Evolutionary conservation across 2,329 filamentous ascomycete species (phyloP).

Genomic region (Cercospora sp.): DNA sequence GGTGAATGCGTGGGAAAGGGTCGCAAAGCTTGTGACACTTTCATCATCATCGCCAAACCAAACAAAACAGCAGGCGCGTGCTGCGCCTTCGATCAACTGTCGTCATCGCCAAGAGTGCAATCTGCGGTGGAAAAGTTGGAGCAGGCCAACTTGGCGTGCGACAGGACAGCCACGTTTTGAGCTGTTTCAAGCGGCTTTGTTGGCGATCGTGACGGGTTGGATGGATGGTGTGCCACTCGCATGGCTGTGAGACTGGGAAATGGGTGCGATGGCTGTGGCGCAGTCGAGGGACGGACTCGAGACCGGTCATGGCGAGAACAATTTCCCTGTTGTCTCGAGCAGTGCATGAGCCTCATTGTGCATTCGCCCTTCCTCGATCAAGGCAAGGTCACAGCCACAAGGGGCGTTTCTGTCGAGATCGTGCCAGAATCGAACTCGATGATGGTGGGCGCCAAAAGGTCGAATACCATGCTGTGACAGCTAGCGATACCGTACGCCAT

Average conservation of each 20-base stretch:
- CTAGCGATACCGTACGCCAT: not conserved
- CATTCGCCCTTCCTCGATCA: not conserved
- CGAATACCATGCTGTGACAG: not conserved
- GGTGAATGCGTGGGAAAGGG: not conserved
- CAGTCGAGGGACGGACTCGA: not conserved
- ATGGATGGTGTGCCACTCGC: not conserved
- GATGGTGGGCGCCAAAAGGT: not conserved
- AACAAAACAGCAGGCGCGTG: not conserved
- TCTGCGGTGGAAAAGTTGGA: not conserved
- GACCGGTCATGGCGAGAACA: not conserved
- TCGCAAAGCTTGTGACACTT: not conserved
- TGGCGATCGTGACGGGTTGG: not conserved
- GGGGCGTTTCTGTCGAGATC: not conserved
- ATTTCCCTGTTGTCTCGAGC: not conserved
- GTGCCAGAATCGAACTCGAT: not conserved
- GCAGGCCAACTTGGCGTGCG: not conserved
- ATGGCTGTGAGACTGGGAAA: not conserved
- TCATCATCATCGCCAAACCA: not conserved
- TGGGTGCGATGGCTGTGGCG: not conserved
- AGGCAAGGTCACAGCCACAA: not conserved
- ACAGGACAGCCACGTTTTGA: not conserved
- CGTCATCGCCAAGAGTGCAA: conserved; percentile 1
- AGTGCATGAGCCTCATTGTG: not conserved
- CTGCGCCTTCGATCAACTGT: not conserved
- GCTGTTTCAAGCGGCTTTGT: not conserved